Evolutionary conservation across 257 asterid species (phyloP).

Genomic region (Lycium barbarum): DNA sequence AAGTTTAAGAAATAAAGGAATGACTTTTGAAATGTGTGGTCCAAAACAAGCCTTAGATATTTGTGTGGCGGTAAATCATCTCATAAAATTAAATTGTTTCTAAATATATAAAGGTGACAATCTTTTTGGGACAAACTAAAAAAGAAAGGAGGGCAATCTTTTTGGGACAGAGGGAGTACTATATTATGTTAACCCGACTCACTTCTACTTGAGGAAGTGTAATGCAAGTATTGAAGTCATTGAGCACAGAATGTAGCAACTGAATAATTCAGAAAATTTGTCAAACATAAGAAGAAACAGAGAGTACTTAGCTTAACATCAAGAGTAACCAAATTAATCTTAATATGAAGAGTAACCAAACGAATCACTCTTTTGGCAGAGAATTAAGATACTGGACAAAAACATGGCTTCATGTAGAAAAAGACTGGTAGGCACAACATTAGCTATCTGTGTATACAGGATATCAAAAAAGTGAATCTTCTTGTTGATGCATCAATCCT

Average conservation of each 20-base stretch:
- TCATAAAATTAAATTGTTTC: too few species aligned
- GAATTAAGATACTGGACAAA: not conserved
- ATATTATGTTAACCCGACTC: not conserved
- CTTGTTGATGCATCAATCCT: constrained; percentile 17
- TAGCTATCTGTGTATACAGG: not conserved
- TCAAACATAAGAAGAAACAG: not conserved
- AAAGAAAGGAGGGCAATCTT: too few species aligned
- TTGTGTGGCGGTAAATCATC: too few species aligned
- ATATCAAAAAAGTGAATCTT: not conserved
- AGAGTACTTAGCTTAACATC: too few species aligned
- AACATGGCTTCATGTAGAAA: not conserved
- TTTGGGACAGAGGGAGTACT: too few species aligned
- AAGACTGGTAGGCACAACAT: not conserved
- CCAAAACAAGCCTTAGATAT: too few species aligned
- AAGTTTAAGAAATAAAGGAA: too few species aligned
- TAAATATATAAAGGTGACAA: too few species aligned
- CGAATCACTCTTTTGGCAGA: not conserved
- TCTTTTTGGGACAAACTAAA: too few species aligned
- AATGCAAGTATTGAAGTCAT: not conserved
- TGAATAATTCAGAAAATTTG: not conserved
- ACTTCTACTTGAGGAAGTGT: not conserved
- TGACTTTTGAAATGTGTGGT: too few species aligned
- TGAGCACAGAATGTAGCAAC: not conserved
- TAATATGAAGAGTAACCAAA: not conserved
- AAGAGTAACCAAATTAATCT: not conserved